Conservation (phyloP, 768 basidiomycete species). For the Lactarius indigo region DNA sequence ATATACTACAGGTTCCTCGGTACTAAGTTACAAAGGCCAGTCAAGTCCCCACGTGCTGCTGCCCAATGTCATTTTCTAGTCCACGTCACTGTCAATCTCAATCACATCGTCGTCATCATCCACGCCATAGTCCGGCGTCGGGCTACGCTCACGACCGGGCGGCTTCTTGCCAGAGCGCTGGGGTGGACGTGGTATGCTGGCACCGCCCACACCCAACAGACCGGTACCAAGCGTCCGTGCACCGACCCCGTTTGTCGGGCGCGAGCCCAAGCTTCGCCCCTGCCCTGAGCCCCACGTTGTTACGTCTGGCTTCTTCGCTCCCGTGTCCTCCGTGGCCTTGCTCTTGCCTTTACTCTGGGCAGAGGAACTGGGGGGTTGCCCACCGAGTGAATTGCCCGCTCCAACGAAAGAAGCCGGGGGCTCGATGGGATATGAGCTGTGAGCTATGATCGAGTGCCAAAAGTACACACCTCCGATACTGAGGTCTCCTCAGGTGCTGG, state of each 20-base stretch:
- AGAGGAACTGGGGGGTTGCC: slow-evolving; percentile 41
- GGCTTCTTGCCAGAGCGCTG: slow-evolving; percentile 36
- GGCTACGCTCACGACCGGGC: slow-evolving; percentile 41
- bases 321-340: slow-evolving; percentile 29
- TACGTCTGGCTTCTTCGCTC: slow-evolving; percentile 22
- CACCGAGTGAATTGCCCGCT: slow-evolving; percentile 63
- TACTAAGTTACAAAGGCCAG: not conserved
- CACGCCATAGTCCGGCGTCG: slow-evolving; percentile 80
- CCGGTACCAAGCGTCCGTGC: slow-evolving; percentile 34
- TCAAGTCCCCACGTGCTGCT: not conserved
- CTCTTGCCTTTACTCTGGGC: slow-evolving; percentile 51
- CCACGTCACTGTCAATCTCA: slow-evolving; percentile 72
- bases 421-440: slow-evolving; percentile 27
- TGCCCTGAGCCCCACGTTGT: slow-evolving; percentile 35
- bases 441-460: not conserved
- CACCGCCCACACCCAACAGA: slow-evolving; percentile 54
- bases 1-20: not conserved
- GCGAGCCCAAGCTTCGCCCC: slow-evolving; percentile 46
- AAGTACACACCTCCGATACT: slow-evolving; percentile 23
- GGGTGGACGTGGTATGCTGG: slow-evolving; percentile 44
- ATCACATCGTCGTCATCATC: slow-evolving; percentile 77
- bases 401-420: slow-evolving; percentile 55
- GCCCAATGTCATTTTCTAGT: slow-evolving; percentile 1
- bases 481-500: slow-evolving; percentile 17
- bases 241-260: slow-evolving; percentile 37